A percentile compares a stretch with the other conserved stretches of the same genome.
phyloP scores from a whole-genome alignment of 768 basidiomycete species.

The Termitomyces bulborhizus region DNA sequence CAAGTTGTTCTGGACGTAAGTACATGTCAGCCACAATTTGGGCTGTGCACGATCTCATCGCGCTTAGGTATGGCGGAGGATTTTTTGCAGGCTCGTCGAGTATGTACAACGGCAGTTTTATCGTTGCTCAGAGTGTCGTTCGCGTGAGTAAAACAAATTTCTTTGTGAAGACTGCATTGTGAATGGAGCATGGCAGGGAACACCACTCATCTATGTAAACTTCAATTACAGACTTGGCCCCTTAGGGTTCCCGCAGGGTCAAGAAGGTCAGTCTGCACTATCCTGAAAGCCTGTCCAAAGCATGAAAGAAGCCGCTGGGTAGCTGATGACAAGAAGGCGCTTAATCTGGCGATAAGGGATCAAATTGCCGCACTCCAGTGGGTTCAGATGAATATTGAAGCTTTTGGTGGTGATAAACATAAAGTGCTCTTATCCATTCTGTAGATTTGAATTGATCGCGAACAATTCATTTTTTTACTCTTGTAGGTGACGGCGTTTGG shows the following conservation, averaged over 20 bases:
- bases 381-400: constrained; percentile 49
- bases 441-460: neutral
- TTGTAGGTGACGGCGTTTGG: constrained; percentile 44
- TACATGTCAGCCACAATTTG: neutral
- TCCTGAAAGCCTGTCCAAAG: neutral
- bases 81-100: constrained; percentile 16
- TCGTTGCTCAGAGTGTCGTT: neutral
- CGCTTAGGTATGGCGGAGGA: constrained; percentile 17
- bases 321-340: constrained; percentile 24
- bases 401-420: constrained; percentile 51
- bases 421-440: constrained; percentile 22
- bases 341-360: constrained; percentile 37
- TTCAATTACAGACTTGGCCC: constrained; percentile 47
- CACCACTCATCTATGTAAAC: constrained; percentile 41
- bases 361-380: constrained; percentile 33
- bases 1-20: constrained; percentile 35
- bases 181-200: constrained; percentile 16
- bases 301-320: constrained; percentile 15
- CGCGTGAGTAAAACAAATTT: neutral
- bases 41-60: neutral
- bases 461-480: constrained; percentile 13
- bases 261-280: constrained; percentile 17
- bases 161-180: too few species aligned
- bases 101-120: constrained; percentile 18
- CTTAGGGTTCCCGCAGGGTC: constrained; percentile 40